Base-by-base conservation (phyloP, 2,329 filamentous ascomycete genomes). In the Zalaria obscura region DNA sequence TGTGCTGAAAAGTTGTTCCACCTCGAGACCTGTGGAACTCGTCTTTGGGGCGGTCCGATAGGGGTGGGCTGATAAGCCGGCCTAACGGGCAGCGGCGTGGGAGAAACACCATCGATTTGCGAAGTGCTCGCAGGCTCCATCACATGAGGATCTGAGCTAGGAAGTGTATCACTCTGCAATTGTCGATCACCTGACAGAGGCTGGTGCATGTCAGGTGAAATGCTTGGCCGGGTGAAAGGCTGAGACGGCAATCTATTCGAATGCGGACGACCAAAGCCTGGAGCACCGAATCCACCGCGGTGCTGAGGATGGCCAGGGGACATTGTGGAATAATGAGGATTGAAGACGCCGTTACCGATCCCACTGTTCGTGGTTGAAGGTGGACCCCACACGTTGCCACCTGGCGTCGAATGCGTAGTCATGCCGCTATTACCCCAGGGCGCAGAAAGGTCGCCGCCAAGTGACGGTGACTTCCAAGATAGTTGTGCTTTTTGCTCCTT, bases 271-370 rank as follows among this genome's bases (percentile, higher is more conserved):
- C 37, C 43, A 51, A 57, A 58, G 40, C 52, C 52, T 37, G 58
- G 54, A 35, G 57, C 43, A 35, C 40, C 40, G 31, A 44, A 43
- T 31, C 40, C 33, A 34, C 40, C 40, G 6, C 45, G 50, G 33
- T 36, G 40, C n/a, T 66, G 57, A 44, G 55, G 48, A 27, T 50
- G 58, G 38, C 67, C 57, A 40, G 65, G 63, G 8, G 71, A 61
- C 11, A 69, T 56, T 36, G 67, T 65, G 27, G 68, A 70, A 40
- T 80, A 67, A 49, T 77, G 75, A 8, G 75, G 69, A 43, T 73
- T 76, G 52, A 88, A 88, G 0, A 81, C 85, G 35, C 83, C 83
- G 56, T 88, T 88, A 3, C 83, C 83, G 18, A 88, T 75, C 7
- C 75, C 78, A 41, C 78, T 72, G 49, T 83, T 78, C 50, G 74